These are phyloP conservation scores for Solanum pennellii DNA, from an alignment of 257 asterid species.

Conservation along the genomic window DNA sequence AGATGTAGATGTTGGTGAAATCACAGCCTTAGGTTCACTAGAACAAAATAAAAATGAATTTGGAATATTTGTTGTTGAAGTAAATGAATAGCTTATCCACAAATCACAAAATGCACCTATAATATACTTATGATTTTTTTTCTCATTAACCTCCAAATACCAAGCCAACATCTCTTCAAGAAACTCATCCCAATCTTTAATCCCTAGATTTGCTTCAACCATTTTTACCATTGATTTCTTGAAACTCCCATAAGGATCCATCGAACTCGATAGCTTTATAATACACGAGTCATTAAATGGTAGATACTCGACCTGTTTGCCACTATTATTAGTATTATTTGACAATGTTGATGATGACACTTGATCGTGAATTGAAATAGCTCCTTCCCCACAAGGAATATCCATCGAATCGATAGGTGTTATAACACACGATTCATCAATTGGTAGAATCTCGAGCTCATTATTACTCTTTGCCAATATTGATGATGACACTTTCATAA, in stretches of 20 bases:
- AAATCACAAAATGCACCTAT: conserved; percentile 48
- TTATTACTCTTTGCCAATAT: no score
- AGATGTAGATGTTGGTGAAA: not conserved
- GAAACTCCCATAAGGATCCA: conserved; percentile 38
- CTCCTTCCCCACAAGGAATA: conserved; percentile 7
- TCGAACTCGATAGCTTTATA: conserved; percentile 17
- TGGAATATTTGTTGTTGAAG: not conserved
- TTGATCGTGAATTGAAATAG: conserved; percentile 32
- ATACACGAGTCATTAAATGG: conserved; percentile 19
- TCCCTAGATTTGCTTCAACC: conserved; percentile 32
- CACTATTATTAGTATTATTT: not conserved
- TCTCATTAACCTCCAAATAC: conserved; percentile 34
- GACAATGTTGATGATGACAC: not conserved
- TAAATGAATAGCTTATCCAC: conserved; percentile 16
- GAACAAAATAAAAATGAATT: conserved; percentile 27
- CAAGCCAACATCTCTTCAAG: conserved; percentile 37
- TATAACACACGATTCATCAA: no score
- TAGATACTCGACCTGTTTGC: not conserved
- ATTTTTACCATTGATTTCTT: conserved; percentile 53
- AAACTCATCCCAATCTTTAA: conserved; percentile 25
- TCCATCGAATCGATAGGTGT: conserved; percentile 18
- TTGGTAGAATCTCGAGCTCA: no score
- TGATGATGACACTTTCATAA: conserved; percentile 18
- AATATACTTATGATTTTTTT: conserved; percentile 31
- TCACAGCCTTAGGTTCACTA: conserved; percentile 4